Evolutionary conservation across 2,329 filamentous ascomycete genomes (phyloP), one percentile per base, ranked within the genome.

Genomic region (Didymella pomorum): DNA sequence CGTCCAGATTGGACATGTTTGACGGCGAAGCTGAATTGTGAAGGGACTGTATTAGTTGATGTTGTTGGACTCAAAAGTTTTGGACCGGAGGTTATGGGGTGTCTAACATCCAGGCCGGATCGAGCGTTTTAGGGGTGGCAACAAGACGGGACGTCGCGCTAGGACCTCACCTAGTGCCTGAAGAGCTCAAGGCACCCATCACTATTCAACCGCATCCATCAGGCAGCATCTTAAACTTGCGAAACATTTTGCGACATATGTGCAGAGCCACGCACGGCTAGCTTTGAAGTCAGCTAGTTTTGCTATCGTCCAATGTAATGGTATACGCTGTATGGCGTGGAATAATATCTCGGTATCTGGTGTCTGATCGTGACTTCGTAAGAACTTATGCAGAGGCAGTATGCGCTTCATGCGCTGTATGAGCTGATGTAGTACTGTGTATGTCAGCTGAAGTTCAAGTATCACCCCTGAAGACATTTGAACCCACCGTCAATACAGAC

Each of bases 401-500:
- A 21, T 3, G 7, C 21, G 37, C 7, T 39, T 58, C 64, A 76
- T 35, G 71, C 75, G 64, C 81, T 85, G 65, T 85, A 86, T 1
- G 84, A 86, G 52, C 81, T 83, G 58, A 87, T 82, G 63, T 86
- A 86, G 70, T 86, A 87, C 83, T 86, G 61, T 4, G 6, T 11
- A 9, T 23, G n/a, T 45, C 10, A 44, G 33, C 9, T 14, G n/a
- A 2, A 37, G 26, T 33, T 31, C 26, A 10, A 26, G 9, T 16
- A 2, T 29, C 21, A 14, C 18, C 1, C 4, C 10, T 37, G 10
- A n/a, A 14, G 18, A 18, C 65, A 63, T 12, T 12, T 23, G 23
- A 9, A 14, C 67, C 76, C 79, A 92, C 90, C 44, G 91, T 94
- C 55, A 95, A 81, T 28, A 93, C 90, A 2, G 88, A 89, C 68